A percentile compares a stretch with the other conserved stretches of the same genome.
phyloP scores from a whole-genome alignment of 129 eudicot species.

The Flaveria bidentis region DNA sequence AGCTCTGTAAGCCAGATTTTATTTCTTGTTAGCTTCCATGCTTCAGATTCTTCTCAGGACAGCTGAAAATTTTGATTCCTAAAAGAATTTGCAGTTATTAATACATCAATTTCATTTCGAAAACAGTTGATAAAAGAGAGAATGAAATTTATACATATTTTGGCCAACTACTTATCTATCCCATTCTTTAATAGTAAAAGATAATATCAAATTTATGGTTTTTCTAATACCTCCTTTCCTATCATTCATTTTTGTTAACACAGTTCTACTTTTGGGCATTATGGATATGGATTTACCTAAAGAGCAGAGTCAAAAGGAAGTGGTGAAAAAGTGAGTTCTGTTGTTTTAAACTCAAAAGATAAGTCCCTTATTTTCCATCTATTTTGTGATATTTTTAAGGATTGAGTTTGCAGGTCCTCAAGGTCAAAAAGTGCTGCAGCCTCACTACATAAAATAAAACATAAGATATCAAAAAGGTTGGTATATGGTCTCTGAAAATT shows the following conservation, averaged over 20 bases:
- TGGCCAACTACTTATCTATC: background rate
- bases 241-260: background rate
- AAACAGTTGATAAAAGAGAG: constrained; percentile 30
- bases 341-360: constrained; percentile 6
- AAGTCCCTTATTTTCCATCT: background rate
- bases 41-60: background rate
- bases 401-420: constrained; percentile 25
- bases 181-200: background rate
- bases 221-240: constrained; percentile 18
- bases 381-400: constrained; percentile 16
- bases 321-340: constrained; percentile 42
- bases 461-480: constrained; percentile 38
- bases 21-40: background rate
- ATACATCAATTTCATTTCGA: background rate
- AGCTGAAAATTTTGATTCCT: background rate
- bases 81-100: background rate
- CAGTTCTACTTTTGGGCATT: constrained; percentile 30
- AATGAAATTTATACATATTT: constrained; percentile 33
- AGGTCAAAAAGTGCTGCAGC: constrained; percentile 14
- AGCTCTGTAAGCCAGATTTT: background rate
- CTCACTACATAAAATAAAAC: constrained; percentile 17
- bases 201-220: constrained; percentile 16
- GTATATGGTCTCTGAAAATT: constrained; percentile 9
- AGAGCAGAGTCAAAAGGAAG: constrained; percentile 33
- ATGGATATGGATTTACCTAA: constrained; percentile 27